These are phyloP conservation scores for Phytophthora idaei DNA, from an alignment of 352 stramenopile genomes.

Conservation along the genomic window DNA sequence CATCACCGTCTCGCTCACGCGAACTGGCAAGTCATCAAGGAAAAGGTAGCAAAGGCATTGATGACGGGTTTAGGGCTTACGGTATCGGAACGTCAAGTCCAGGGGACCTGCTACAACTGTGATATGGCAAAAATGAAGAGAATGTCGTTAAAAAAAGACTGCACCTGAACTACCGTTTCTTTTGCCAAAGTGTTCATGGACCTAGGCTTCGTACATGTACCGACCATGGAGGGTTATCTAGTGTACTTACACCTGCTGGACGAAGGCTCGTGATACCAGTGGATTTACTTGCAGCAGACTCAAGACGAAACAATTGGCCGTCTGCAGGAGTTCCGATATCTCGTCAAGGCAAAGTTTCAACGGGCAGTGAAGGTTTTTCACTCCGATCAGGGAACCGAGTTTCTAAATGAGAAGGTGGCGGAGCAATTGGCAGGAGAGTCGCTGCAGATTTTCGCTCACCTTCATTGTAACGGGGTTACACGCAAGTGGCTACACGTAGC, in stretches of 20 bases:
- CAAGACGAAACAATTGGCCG: slow-evolving; percentile 14
- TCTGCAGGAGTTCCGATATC: slow-evolving; percentile 3
- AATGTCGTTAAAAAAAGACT: no score
- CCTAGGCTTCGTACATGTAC: slow-evolving; percentile 4
- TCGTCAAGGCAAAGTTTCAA: slow-evolving; percentile 5
- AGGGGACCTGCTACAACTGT: no score
- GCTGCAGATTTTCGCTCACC: slow-evolving; percentile 18
- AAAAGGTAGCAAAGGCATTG: no score
- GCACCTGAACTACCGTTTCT: background rate
- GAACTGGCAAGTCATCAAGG: no score
- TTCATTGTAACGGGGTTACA: no score
- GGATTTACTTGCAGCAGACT: slow-evolving; percentile 4
- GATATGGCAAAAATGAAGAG: no score
- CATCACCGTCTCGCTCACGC: no score
- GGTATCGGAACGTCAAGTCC: no score
- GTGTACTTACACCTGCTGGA: slow-evolving; percentile 19
- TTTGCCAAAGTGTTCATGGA: slow-evolving; percentile 19
- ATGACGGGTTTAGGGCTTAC: no score
- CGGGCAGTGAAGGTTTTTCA: slow-evolving; percentile 5
- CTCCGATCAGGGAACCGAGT: slow-evolving; percentile 11
- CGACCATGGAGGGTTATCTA: background rate
- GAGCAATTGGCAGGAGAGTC: slow-evolving; percentile 7
- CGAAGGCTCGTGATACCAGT: slow-evolving; percentile 18
- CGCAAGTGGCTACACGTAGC: no score
- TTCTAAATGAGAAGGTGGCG: background rate